A percentile compares a stretch with the other conserved stretches of the same genome.
Evolutionary conservation across 495 filamentous ascomycete genomes (phyloP).

Genomic region (Penicillium lividum): DNA sequence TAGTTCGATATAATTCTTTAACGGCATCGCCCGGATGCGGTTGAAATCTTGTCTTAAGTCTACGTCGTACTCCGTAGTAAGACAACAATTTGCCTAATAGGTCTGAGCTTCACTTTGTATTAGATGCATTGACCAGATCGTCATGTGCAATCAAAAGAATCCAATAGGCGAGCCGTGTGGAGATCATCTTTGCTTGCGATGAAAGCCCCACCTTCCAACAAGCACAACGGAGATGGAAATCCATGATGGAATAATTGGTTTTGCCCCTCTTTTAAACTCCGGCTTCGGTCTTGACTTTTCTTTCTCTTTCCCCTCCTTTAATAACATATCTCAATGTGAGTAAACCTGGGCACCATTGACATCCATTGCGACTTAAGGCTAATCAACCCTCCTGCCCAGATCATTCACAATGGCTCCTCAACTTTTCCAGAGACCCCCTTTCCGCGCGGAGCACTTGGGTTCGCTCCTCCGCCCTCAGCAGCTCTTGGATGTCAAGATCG

Average conservation of each 20-base stretch:
- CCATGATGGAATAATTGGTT: constrained; percentile 12
- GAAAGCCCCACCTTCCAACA: constrained; percentile 9
- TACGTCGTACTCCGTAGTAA: no score
- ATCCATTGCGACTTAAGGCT: neutral
- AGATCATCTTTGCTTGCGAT: constrained; percentile 15
- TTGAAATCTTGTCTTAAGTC: neutral
- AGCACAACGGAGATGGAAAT: constrained; percentile 5
- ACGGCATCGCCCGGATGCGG: neutral
- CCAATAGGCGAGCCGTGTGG: constrained; percentile 18
- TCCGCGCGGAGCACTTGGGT: constrained; percentile 82
- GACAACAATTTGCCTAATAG: no score
- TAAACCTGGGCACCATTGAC: neutral
- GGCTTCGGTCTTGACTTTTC: constrained; percentile 3
- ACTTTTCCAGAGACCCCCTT: constrained; percentile 65
- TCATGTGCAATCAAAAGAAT: constrained; percentile 8
- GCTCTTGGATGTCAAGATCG: constrained; percentile 64
- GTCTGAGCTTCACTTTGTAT: no score
- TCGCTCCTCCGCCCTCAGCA: constrained; percentile 73
- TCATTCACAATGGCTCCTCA: constrained; percentile 36
- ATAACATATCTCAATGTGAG: neutral
- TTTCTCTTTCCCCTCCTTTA: constrained; percentile 1
- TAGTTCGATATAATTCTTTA: neutral
- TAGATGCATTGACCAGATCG: neutral
- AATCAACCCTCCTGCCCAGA: neutral
- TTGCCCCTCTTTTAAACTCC: constrained; percentile 23